These are phyloP conservation scores for Wallemia hederae DNA, from an alignment of 1,284 basidiomycete genomes.

Conservation along the genomic window DNA sequence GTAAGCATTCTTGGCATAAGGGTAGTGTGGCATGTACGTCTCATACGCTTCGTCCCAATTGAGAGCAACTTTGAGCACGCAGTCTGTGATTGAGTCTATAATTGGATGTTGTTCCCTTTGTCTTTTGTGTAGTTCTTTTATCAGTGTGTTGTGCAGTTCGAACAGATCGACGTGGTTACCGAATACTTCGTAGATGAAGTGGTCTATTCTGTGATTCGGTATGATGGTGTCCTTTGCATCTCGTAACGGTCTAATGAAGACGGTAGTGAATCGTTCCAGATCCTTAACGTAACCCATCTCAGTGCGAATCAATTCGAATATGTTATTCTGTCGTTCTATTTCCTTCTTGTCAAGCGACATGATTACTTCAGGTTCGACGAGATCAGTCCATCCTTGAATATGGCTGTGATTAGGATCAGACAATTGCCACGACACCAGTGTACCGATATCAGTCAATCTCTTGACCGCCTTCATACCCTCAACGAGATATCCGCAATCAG, in stretches of 20 bases:
- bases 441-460: conserved; percentile 14
- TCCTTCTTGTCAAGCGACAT: conserved; percentile 41
- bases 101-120: conserved; percentile 70
- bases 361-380: conserved; percentile 38
- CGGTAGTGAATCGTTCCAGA: conserved; percentile 55
- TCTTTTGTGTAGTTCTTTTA: conserved; percentile 51
- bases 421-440: not conserved
- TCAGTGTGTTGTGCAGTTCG: conserved; percentile 46
- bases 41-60: conserved; percentile 81
- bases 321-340: conserved; percentile 56
- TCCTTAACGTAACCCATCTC: conserved; percentile 90
- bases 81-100: conserved; percentile 53
- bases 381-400: conserved; percentile 43
- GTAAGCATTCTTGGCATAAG: conserved; percentile 67
- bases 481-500: conserved; percentile 44
- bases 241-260: conserved; percentile 35
- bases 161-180: conserved; percentile 37
- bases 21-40: conserved; percentile 20
- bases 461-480: conserved; percentile 49
- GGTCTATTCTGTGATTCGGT: conserved; percentile 34
- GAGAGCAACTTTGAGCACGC: conserved; percentile 59
- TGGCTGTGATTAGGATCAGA: not conserved
- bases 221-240: conserved; percentile 47
- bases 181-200: conserved; percentile 70
- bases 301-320: conserved; percentile 81